Evolutionary conservation across 139 green algal species (phyloP).

Genomic region (Ostreobium quekettii): DNA sequence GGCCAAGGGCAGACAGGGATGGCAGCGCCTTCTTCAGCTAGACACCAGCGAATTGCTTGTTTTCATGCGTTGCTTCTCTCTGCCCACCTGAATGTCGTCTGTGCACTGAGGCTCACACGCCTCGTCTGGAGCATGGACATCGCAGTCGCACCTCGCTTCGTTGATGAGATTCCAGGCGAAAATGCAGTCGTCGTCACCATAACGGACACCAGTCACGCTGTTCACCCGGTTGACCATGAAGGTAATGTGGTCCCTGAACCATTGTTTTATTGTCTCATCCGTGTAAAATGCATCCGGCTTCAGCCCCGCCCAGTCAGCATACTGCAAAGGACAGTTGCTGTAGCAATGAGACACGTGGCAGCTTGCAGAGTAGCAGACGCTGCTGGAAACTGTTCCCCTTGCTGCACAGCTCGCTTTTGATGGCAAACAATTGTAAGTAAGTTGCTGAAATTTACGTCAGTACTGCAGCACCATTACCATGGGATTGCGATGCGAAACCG

Average conservation of each 20-base stretch:
- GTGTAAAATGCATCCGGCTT: conserved; percentile 2
- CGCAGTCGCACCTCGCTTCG: conserved; percentile 37
- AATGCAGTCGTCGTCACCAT: conserved; percentile 58
- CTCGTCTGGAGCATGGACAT: neutral
- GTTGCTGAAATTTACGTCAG: no score
- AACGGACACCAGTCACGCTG: conserved; percentile 36
- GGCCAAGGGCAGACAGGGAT: no score
- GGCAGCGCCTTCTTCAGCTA: no score
- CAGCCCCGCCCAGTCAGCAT: neutral
- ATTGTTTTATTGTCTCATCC: neutral
- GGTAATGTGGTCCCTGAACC: conserved; percentile 16
- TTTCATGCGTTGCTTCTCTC: no score
- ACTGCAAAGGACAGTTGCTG: neutral
- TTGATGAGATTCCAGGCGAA: conserved; percentile 54
- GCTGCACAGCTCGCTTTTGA: no score
- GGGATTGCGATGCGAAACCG: no score
- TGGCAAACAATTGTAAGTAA: no score
- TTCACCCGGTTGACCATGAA: conserved; percentile 32
- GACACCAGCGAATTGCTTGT: no score
- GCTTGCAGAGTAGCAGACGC: neutral
- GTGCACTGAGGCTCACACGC: no score
- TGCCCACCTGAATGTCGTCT: no score
- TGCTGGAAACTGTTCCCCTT: neutral
- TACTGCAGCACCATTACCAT: no score
- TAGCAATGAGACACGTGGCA: neutral